A percentile compares a stretch with the other conserved stretches of the same genome.
These are phyloP conservation scores for Naumovozyma baii DNA, from an alignment of 805 yeast species.

Conservation along the genomic window DNA sequence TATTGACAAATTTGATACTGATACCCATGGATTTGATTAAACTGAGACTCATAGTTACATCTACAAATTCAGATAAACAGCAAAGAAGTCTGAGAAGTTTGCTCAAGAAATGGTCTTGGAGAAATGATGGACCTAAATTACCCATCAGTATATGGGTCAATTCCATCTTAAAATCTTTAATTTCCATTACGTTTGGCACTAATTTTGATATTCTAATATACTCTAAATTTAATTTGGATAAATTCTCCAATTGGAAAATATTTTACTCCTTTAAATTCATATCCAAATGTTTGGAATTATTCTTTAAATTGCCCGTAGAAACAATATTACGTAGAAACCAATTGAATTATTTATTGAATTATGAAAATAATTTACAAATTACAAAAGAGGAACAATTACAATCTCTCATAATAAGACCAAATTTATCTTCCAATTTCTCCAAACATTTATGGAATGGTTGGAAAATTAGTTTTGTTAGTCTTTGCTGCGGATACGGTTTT, in stretches of 20 bases:
- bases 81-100: slow-evolving; percentile 64
- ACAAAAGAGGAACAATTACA: background rate
- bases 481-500: slow-evolving; percentile 77
- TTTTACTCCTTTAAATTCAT: slow-evolving; percentile 40
- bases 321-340: slow-evolving; percentile 80
- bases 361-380: background rate
- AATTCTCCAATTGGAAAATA: slow-evolving; percentile 50
- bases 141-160: slow-evolving; percentile 60
- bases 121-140: slow-evolving; percentile 35
- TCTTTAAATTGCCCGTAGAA: slow-evolving; percentile 77
- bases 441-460: slow-evolving; percentile 68
- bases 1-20: slow-evolving; percentile 51
- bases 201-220: slow-evolving; percentile 56
- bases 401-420: slow-evolving; percentile 6
- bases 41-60: slow-evolving; percentile 65
- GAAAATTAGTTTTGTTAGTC: slow-evolving; percentile 75
- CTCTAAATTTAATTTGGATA: slow-evolving; percentile 55
- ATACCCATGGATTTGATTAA: slow-evolving; percentile 78
- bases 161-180: slow-evolving; percentile 56
- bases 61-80: slow-evolving; percentile 11
- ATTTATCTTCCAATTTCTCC: slow-evolving; percentile 2
- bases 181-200: slow-evolving; percentile 41
- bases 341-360: slow-evolving; percentile 46
- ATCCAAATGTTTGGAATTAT: slow-evolving; percentile 58
- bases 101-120: slow-evolving; percentile 37